Evolutionary conservation across 306 rosid genomes (phyloP), one percentile per base, ranked within the genome.

Genomic region (Argentina anserina): DNA sequence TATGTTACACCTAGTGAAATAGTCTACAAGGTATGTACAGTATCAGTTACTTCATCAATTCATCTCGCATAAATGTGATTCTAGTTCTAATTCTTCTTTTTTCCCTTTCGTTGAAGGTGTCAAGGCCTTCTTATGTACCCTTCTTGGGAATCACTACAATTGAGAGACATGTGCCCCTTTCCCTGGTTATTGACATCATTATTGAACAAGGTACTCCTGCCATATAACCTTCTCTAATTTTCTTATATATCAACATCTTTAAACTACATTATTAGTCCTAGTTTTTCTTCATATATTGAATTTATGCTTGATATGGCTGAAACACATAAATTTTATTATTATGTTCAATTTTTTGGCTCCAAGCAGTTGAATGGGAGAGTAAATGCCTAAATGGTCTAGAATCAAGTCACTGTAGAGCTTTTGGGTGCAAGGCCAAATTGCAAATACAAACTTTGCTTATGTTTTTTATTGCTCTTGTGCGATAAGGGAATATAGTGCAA

Each of bases 71-170:
- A 69, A 18, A 37, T 70, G 46, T 50, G 13, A 34, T 65, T 28
- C 83, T 71, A 40, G 25, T 65, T 42, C 11, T 56, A 61, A 40
- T 47, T 64, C 9, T 45, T 29, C 39, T 29, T 4, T 26, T 42
- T 33, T 65, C 42, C 66, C 47, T 3, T 59, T 34, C 5, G 10
- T 20, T 76, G 58, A 83, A 93, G 96, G 93, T 89, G 80, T 87
- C 90, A n/a, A 86, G 98, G 85, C 98, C 97, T 56, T 93, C 97
- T 4, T 90, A 40, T 79, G 77, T 93, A 82, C 97, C 98, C 28
- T 87, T 93, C 63, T 84, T 86, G 86, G 93, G 97, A 31, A 84
- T 74, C 9, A 76, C 79, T 10, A 86, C 72, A 56, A 82, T 90
- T 77, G 97, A 93, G 86, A 89, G 79, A 83, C 86, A 71, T 36